Percentiles rank a stretch among this genome's conserved stretches.
Conservation (phyloP, 768 basidiomycete genomes). For the Auricularia sp. region DNA sequence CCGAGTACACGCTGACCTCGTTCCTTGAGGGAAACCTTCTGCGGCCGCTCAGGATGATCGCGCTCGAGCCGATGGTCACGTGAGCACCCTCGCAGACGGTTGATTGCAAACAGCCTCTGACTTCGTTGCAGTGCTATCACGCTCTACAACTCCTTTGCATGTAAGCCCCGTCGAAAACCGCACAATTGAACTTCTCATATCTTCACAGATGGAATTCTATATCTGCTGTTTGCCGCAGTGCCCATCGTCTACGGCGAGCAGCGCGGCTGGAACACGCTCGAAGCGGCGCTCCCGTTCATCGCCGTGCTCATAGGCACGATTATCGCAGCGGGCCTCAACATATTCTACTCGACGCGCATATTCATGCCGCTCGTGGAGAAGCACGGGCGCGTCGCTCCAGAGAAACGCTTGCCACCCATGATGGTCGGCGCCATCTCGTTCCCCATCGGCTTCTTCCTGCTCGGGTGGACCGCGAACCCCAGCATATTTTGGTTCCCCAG, state of each 20-base stretch:
- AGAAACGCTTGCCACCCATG: constrained; percentile 24
- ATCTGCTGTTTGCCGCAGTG: constrained; percentile 18
- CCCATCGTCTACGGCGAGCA: constrained; percentile 20
- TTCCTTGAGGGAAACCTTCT: constrained; percentile 21
- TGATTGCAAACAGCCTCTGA: too few species aligned
- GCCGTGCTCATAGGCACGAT: constrained; percentile 21
- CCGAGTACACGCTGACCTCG: constrained; percentile 15
- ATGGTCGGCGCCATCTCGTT: constrained; percentile 22
- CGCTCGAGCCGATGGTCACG: constrained; percentile 19
- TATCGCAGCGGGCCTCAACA: constrained; percentile 20
- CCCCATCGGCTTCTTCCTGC: constrained; percentile 20
- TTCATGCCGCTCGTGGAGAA: constrained; percentile 16
- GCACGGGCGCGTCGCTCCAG: constrained; percentile 18
- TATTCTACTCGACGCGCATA: constrained; percentile 15
- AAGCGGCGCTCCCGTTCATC: constrained; percentile 20
- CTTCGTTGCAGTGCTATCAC: constrained; percentile 1
- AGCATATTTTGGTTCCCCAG: constrained; percentile 16
- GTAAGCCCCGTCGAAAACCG: not conserved
- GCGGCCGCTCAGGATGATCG: constrained; percentile 20
- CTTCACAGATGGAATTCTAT: constrained; percentile 16
- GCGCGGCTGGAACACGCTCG: constrained; percentile 20
- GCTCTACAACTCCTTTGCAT: constrained; percentile 11
- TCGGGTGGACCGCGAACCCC: constrained; percentile 19
- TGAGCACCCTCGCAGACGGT: constrained; percentile 6
- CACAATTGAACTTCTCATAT: too few species aligned